phyloP scores from a whole-genome alignment of 176 grass and related monocot species.

The Triticum urartu region DNA sequence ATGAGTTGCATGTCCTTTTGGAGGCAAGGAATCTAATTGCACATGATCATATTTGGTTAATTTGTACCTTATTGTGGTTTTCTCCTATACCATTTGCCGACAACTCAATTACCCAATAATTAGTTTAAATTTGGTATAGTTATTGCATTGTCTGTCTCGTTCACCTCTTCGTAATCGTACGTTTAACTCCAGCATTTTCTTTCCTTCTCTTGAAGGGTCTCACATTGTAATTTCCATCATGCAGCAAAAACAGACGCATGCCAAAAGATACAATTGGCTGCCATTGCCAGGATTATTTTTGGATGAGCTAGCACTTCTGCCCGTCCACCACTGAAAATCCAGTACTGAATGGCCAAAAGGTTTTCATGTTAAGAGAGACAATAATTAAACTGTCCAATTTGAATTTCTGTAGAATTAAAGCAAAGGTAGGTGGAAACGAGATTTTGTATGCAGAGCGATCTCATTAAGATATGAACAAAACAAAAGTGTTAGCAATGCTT shows the following conservation, averaged over 20 bases:
- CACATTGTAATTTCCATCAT: not conserved
- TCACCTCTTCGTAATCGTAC: not conserved
- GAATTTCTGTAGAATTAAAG: not conserved
- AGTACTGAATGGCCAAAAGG: not conserved
- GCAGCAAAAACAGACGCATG: not conserved
- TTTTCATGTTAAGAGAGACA: not conserved
- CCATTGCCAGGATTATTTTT: not conserved
- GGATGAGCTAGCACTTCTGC: not conserved
- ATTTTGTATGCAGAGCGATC: not conserved
- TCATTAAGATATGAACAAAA: not conserved
- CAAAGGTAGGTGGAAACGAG: not conserved
- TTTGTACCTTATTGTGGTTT: not conserved
- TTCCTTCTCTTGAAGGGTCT: not conserved
- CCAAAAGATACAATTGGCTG: not conserved
- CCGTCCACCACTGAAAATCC: not conserved
- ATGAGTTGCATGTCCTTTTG: conserved; percentile 50
- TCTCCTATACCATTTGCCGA: not conserved
- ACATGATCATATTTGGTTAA: conserved; percentile 46
- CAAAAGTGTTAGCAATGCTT: not conserved
- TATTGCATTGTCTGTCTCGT: not conserved
- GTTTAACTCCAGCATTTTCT: not conserved
- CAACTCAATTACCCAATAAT: not conserved
- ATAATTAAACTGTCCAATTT: not conserved
- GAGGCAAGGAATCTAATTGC: conserved; percentile 59
- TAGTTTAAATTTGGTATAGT: not conserved